These are phyloP conservation scores for Fusarium humuli DNA, from an alignment of 2,329 filamentous ascomycete genomes.

Conservation along the genomic window DNA sequence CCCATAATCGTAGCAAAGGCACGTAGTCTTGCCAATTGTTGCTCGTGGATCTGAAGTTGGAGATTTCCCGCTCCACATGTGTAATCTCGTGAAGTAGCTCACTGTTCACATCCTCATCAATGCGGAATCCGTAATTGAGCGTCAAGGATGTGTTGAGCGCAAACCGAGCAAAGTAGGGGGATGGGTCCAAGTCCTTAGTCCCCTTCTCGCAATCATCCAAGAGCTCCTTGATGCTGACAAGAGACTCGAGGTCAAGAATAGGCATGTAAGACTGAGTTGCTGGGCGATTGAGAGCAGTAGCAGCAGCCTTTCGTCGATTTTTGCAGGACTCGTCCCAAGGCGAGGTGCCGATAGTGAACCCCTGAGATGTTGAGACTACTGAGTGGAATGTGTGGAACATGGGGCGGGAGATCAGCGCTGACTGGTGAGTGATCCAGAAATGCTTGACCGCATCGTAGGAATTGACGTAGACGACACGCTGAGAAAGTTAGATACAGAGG, in stretches of 20 bases:
- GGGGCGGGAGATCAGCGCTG: constrained; percentile 80
- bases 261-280: constrained; percentile 84
- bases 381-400: constrained; percentile 85
- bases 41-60: constrained; percentile 80
- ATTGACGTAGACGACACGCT: constrained; percentile 81
- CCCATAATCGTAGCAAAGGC: constrained; percentile 75
- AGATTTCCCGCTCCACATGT: constrained; percentile 79
- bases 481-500: constrained; percentile 30
- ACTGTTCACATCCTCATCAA: constrained; percentile 76
- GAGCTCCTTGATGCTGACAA: constrained; percentile 77
- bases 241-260: constrained; percentile 82
- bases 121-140: constrained; percentile 82
- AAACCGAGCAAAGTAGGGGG: constrained; percentile 78
- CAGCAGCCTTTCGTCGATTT: constrained; percentile 79
- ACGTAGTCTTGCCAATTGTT: constrained; percentile 90
- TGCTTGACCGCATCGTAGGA: constrained; percentile 79
- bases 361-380: constrained; percentile 80
- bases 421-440: constrained; percentile 84
- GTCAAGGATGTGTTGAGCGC: constrained; percentile 82
- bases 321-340: constrained; percentile 89
- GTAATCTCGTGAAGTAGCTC: constrained; percentile 78
- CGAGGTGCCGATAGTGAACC: constrained; percentile 85
- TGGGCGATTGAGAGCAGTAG: constrained; percentile 80
- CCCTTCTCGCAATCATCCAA: constrained; percentile 73
- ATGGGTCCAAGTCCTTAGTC: constrained; percentile 73